Evolutionary conservation across 1,284 basidiomycete genomes (phyloP).

Genomic region (Apiotrichum sp.): DNA sequence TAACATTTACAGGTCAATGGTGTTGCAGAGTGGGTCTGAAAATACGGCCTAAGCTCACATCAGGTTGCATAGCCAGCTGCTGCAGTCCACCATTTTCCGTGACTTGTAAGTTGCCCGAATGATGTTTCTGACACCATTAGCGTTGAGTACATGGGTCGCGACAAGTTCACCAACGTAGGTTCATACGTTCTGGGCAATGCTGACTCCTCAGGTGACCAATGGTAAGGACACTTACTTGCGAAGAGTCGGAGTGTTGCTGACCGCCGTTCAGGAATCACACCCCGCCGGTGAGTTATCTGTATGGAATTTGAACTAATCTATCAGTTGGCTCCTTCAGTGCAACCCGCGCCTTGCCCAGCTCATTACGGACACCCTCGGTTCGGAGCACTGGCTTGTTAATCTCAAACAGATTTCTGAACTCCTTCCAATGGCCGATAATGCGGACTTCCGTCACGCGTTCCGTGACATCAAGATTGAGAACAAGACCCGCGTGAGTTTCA

Average conservation of each 20-base stretch:
- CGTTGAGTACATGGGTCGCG: slow-evolving; percentile 43
- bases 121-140: not conserved
- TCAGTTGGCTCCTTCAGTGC: slow-evolving; percentile 85
- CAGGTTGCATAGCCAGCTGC: slow-evolving; percentile 52
- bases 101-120: slow-evolving; percentile 55
- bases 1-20: slow-evolving; percentile 60
- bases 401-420: slow-evolving; percentile 42
- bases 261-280: slow-evolving; percentile 60
- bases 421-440: slow-evolving; percentile 59
- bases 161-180: slow-evolving; percentile 46
- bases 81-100: slow-evolving; percentile 68
- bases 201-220: slow-evolving; percentile 3
- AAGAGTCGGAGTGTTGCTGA: not conserved
- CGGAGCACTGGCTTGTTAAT: slow-evolving; percentile 71
- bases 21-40: slow-evolving; percentile 64
- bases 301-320: not conserved
- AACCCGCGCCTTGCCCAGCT: slow-evolving; percentile 77
- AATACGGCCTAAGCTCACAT: not conserved
- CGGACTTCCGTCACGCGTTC: slow-evolving; percentile 70
- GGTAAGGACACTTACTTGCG: not conserved
- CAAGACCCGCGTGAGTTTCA: slow-evolving; percentile 58
- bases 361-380: slow-evolving; percentile 70
- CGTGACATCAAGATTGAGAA: slow-evolving; percentile 75
- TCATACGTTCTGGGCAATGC: not conserved
- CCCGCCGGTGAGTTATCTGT: slow-evolving; percentile 23